phyloP scores from a whole-genome alignment of 1,284 basidiomycete genomes.

The Uromyces viciae-fabae region DNA sequence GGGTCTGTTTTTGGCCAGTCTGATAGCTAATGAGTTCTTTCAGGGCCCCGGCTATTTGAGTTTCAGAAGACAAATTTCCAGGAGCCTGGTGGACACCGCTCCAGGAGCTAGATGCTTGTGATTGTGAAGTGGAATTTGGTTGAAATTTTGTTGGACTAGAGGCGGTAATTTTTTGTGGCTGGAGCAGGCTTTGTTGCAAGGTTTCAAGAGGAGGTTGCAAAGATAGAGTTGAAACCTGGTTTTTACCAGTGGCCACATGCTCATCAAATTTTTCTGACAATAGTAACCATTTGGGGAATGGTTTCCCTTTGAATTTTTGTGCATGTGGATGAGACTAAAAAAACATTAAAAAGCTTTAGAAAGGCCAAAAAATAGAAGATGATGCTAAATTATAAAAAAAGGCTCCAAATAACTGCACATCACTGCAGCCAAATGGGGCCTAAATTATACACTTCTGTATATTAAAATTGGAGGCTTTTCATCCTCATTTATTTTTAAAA shows the following conservation, averaged over 20 bases:
- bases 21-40: not conserved
- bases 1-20: not conserved
- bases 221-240: not conserved
- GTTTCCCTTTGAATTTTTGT: not conserved
- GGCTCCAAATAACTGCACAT: too few species aligned
- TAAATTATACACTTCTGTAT: too few species aligned
- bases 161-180: not conserved
- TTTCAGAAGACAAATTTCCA: not conserved
- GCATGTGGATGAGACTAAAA: not conserved
- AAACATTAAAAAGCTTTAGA: not conserved
- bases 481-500: too few species aligned
- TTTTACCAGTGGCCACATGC: not conserved
- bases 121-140: too few species aligned
- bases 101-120: not conserved
- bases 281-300: not conserved
- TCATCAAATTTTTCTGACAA: not conserved
- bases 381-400: not conserved
- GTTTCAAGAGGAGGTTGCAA: too few species aligned
- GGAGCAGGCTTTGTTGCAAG: not conserved
- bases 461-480: too few species aligned
- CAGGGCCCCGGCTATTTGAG: not conserved
- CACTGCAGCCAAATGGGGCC: too few species aligned
- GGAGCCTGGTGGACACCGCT: not conserved
- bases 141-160: not conserved
- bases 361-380: not conserved